Percentiles rank a stretch among this genome's conserved stretches.
phyloP scores from a whole-genome alignment of 441 rosid species.

The Jatropha multifida region DNA sequence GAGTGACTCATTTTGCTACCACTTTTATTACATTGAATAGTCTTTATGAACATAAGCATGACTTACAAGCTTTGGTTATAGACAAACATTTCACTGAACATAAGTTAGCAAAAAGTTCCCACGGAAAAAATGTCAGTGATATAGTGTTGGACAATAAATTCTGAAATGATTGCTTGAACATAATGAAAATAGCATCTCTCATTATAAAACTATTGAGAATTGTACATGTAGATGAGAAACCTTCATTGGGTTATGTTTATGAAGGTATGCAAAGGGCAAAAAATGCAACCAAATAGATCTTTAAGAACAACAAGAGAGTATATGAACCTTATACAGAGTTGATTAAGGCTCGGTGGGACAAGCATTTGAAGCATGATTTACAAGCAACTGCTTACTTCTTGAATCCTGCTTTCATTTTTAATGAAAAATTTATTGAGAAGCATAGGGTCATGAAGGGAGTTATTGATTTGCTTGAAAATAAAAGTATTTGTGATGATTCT shows the following conservation, averaged over 20 bases:
- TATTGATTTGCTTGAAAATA: not conserved
- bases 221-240: conserved; percentile 1
- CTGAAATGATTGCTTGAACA: too few relatives aligned
- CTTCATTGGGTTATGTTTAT: not conserved
- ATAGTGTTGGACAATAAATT: too few relatives aligned
- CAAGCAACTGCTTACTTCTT: conserved; percentile 1
- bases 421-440: not conserved
- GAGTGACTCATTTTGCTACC: not conserved
- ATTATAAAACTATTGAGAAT: not conserved
- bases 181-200: not conserved
- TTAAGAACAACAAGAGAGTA: not conserved
- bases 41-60: not conserved
- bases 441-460: not conserved
- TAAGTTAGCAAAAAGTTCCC: too few relatives aligned
- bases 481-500: not conserved
- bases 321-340: conserved; percentile 3
- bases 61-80: not conserved
- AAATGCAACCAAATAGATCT: not conserved
- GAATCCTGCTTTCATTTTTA: not conserved
- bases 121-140: not conserved
- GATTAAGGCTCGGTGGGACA: conserved; percentile 3
- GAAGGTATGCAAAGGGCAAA: not conserved
- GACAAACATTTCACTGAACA: not conserved
- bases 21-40: conserved; percentile 1
- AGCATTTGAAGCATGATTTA: not conserved